phyloP scores from a whole-genome alignment of 306 rosid genomes.

The Hippophae rhamnoides region DNA sequence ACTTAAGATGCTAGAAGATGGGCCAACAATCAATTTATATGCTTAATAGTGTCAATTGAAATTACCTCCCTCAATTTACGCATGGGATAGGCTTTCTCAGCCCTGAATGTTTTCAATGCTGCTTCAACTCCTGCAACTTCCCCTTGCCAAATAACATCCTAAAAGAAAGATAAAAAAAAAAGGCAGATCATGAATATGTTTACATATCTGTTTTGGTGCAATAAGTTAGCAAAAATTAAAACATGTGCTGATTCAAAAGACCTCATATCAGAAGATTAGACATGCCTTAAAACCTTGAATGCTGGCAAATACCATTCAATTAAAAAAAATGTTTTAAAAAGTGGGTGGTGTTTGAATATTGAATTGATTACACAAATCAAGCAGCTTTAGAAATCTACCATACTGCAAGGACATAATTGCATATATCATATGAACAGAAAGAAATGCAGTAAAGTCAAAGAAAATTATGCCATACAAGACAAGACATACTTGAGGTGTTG shows the following conservation, averaged over 20 bases:
- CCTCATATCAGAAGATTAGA: neutral
- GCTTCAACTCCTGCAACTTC: slow-evolving; percentile 65
- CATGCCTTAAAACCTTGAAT: no score
- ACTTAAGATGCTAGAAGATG: no score
- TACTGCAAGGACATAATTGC: slow-evolving; percentile 3
- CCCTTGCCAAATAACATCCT: slow-evolving; percentile 97
- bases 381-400: no score
- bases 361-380: no score
- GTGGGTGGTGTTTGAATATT: no score
- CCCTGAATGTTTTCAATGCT: slow-evolving; percentile 73
- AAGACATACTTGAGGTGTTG: slow-evolving; percentile 52
- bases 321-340: no score
- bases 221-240: slow-evolving; percentile 1
- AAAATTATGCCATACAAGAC: slow-evolving; percentile 18
- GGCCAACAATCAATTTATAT: no score
- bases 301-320: no score
- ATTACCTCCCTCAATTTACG: slow-evolving; percentile 62
- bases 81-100: slow-evolving; percentile 72
- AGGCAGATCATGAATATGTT: neutral
- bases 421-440: neutral
- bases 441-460: slow-evolving; percentile 11
- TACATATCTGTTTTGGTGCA: neutral
- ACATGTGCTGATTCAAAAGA: neutral
- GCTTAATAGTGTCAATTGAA: neutral
- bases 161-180: slow-evolving; percentile 9